Base-by-base conservation (phyloP, 2,329 filamentous ascomycete genomes). In the Exophiala lecanii-corni region DNA sequence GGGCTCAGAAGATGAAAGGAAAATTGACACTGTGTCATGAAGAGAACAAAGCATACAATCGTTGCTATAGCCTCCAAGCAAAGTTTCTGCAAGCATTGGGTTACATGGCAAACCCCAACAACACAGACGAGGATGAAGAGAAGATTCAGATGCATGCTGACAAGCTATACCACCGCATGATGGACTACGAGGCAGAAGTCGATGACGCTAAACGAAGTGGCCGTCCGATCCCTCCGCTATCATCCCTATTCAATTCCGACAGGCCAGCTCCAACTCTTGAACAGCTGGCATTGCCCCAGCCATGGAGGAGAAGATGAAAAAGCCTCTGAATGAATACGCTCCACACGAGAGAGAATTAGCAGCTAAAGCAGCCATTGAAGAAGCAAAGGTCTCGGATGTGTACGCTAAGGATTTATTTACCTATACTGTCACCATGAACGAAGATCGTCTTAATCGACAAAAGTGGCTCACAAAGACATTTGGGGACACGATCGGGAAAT, bases 131-230 rank as follows among this genome's bases (percentile, higher is more conserved):
- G 20, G 75, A 86, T 39, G 86, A 95, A 57, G 89, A 96, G 62
- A 79, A 84, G 55, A 88, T 98, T 49, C 92, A 97, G 66, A 87
- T 97, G 82, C 89, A 96, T 63, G 91, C 91, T 46, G 92, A 98
- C 68, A 79, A 79, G 51, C 74, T 98, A 30, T 98, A 89, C 65
- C 85, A 91, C 58, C 80, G 84, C 55, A 88, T 97, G 82, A 66
- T 94, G 26, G 76, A 79, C 49, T 88, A 94, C 61, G 91, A 98
- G 65, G 73, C 72, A 15, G 77, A 75, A 50, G 79, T 86, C n/a
- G 79, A 84, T 51, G 75, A 80, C 64, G 64, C 77, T 59, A 51
- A 63, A 58, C 57, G 69, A 57, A 57, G 66, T 28, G 65, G 66
- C 17, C 39, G 53, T 28, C 66, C 70, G 34, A 62, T 67, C 30